Evolutionary conservation across 2,329 filamentous ascomycete species (phyloP).

Genomic region (Epichloe gansuensis): DNA sequence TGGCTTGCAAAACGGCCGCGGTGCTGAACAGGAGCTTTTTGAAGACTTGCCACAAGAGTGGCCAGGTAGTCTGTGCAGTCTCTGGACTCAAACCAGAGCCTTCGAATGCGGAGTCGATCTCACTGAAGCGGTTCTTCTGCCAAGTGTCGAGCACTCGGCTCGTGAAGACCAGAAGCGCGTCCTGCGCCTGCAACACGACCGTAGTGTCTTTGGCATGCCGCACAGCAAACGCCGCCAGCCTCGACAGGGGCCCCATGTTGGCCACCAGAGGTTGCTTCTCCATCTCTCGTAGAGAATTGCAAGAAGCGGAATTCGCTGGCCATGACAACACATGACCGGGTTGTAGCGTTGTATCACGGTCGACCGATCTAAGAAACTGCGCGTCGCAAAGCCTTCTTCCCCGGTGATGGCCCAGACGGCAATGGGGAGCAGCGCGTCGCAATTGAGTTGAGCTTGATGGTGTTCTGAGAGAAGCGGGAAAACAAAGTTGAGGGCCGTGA

Average conservation of each 20-base stretch:
- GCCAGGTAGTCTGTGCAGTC: slow-evolving; percentile 53
- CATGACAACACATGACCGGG: slow-evolving; percentile 43
- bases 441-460: slow-evolving; percentile 48
- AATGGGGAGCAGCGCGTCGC: slow-evolving; percentile 58
- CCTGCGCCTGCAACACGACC: slow-evolving; percentile 38
- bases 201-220: slow-evolving; percentile 36
- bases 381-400: slow-evolving; percentile 62
- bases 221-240: slow-evolving; percentile 51
- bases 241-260: slow-evolving; percentile 55
- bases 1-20: slow-evolving; percentile 61
- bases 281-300: slow-evolving; percentile 43
- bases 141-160: slow-evolving; percentile 57
- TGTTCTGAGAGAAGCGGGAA: slow-evolving; percentile 58
- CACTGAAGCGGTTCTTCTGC: slow-evolving; percentile 61
- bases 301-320: slow-evolving; percentile 48
- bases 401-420: slow-evolving; percentile 56
- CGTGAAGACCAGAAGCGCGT: slow-evolving; percentile 56
- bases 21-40: slow-evolving; percentile 64
- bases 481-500: slow-evolving; percentile 63
- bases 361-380: slow-evolving; percentile 60
- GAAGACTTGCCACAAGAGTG: slow-evolving; percentile 62
- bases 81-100: slow-evolving; percentile 48
- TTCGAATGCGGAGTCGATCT: slow-evolving; percentile 59
- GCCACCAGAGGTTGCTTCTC: slow-evolving; percentile 49
- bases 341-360: slow-evolving; percentile 49